A percentile compares a stretch with the other conserved stretches of the same genome.
Conservation (phyloP, 2,329 filamentous ascomycete species). For the Fusarium oxysporum region DNA sequence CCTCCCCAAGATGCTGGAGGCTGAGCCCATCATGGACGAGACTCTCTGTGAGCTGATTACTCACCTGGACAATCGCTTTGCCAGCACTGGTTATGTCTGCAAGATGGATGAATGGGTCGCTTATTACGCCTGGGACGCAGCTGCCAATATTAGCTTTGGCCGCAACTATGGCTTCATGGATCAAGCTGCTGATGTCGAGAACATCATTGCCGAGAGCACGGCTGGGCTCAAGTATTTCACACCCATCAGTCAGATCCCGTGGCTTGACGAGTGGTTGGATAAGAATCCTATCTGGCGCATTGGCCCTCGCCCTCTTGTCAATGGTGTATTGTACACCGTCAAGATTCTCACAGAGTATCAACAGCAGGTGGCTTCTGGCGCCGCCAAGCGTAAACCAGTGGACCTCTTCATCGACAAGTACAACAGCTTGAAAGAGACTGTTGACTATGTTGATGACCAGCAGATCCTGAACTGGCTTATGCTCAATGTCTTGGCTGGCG, state of each 20-base stretch:
- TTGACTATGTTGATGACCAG: constrained; percentile 30
- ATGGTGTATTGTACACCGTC: constrained; percentile 25
- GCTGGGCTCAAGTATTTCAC: constrained; percentile 38
- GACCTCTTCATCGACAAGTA: constrained; percentile 39
- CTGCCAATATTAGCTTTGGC: constrained; percentile 38
- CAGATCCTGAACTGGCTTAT: constrained; percentile 40
- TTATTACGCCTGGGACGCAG: constrained; percentile 37
- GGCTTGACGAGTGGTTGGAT: constrained; percentile 40
- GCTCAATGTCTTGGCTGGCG: constrained; percentile 34
- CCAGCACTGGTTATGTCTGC: constrained; percentile 4
- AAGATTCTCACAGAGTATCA: constrained; percentile 38
- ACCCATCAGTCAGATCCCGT: constrained; percentile 34
- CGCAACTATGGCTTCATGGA: constrained; percentile 35
- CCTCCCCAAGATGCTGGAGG: constrained; percentile 31
- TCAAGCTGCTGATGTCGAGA: constrained; percentile 14
- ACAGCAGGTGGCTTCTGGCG: constrained; percentile 20
- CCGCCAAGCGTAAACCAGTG: constrained; percentile 27
- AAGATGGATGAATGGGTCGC: constrained; percentile 40
- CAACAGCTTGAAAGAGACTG: constrained; percentile 32
- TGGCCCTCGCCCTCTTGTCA: constrained; percentile 16
- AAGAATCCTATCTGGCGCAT: constrained; percentile 35
- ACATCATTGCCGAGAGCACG: constrained; percentile 25
- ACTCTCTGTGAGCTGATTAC: constrained; percentile 22
- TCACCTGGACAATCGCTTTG: constrained; percentile 29
- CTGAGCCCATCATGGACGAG: constrained; percentile 40